Evolutionary conservation across 1,284 basidiomycete species (phyloP).

Genomic region (Volvariella volvacea): DNA sequence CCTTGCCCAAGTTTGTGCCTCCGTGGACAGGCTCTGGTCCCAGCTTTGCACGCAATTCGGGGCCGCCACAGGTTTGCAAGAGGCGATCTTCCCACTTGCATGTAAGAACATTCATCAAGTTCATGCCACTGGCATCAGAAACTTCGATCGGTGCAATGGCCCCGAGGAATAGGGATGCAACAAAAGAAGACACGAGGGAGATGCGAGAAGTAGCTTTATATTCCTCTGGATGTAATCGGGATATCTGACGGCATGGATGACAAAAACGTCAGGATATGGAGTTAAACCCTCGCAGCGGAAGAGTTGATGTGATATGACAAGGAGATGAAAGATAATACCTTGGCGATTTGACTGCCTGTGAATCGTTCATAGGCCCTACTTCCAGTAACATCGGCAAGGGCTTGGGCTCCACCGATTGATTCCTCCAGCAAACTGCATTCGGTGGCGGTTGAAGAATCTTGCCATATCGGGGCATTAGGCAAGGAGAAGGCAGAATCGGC

Average conservation of each 20-base stretch:
- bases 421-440: constrained; percentile 72
- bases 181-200: constrained; percentile 78
- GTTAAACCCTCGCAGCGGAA: too few species aligned
- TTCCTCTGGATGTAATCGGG: constrained; percentile 46
- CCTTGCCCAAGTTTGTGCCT: constrained; percentile 56
- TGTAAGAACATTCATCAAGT: constrained; percentile 68
- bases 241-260: constrained; percentile 37
- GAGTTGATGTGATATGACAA: constrained; percentile 1
- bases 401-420: constrained; percentile 62
- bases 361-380: constrained; percentile 86
- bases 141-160: constrained; percentile 65
- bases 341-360: constrained; percentile 81
- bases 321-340: constrained; percentile 34
- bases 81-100: constrained; percentile 65
- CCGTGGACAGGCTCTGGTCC: constrained; percentile 77
- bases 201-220: constrained; percentile 69
- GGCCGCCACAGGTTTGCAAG: constrained; percentile 56
- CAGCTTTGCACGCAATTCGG: constrained; percentile 65
- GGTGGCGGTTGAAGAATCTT: constrained; percentile 78
- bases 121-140: constrained; percentile 90
- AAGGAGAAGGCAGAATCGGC: constrained; percentile 65
- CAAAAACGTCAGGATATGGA: too few species aligned
- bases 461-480: constrained; percentile 80
- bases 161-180: constrained; percentile 75
- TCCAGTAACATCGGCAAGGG: constrained; percentile 71